Evolutionary conservation across 306 rosid genomes (phyloP), one percentile per base, ranked within the genome.

Genomic region (Lagenaria siceraria): DNA sequence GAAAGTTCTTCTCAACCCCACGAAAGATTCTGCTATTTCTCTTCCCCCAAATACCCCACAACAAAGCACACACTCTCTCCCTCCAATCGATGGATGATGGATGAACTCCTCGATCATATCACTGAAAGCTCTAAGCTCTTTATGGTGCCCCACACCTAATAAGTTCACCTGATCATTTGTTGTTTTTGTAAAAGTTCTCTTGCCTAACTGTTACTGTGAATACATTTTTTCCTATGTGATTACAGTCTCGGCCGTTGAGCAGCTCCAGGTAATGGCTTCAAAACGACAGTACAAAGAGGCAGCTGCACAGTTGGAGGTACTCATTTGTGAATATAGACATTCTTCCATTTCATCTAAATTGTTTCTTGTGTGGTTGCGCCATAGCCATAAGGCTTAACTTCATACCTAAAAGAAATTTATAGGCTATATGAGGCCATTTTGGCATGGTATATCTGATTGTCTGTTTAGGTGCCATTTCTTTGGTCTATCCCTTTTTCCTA

Each of bases 191-290:
- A 4, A 66, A 66, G 31, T 38, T 36, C 19, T 66, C 11, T 66
- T 66, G 19, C 51, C 43, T n/a, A 21, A 66, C 31, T 66, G 7
- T 71, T n/a, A 27, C 11, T 25, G 17, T 24, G 58, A 52, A 77
- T 22, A 25, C 25, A 43, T 48, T 60, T 33, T 36, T 83, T 82
- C 81, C 82, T 29, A 65, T 84, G 27, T 52, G 62, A 81, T 82
- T 88, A 81, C 93, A 95, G 99, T 95, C 86, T 95, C 99, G 80
- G 99, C 99, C 79, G 99, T 95, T 81, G 99, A 95, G 87, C 99
- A 95, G 87, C 99, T 95, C 80, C 99, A 95, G 87, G 89, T 90
- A 48, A 89, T 95, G 99, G 97, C 99, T 88, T 95, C 99, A 22
- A 95, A 92, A 78, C 91, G 97, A 55, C 98, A 95, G 70, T 95